These are phyloP conservation scores for Mallotus japonicus DNA, from an alignment of 441 rosid species.

Conservation along the genomic window DNA sequence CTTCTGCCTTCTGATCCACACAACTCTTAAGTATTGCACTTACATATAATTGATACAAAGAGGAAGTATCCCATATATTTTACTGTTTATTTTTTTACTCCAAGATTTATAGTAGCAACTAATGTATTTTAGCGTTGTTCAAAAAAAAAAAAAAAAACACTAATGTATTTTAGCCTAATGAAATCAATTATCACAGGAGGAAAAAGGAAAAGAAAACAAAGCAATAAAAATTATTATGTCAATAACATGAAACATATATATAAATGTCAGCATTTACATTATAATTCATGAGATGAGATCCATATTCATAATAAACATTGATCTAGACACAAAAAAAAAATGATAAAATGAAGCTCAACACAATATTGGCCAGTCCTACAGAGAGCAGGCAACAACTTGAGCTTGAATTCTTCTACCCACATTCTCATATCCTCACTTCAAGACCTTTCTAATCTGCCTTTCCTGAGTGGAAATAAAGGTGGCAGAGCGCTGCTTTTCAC, in stretches of 20 bases:
- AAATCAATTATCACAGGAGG: background rate
- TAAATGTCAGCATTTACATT: constrained; percentile 43
- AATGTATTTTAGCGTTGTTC: too few species aligned
- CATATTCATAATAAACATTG: constrained; percentile 28
- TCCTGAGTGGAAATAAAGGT: constrained; percentile 69
- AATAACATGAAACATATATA: constrained; percentile 4
- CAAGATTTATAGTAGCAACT: background rate
- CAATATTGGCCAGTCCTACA: constrained; percentile 24
- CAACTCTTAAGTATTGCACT: constrained; percentile 17
- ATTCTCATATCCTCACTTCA: background rate
- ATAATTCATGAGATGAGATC: constrained; percentile 39
- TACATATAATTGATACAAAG: background rate
- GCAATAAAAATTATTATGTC: constrained; percentile 1
- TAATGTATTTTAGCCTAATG: background rate
- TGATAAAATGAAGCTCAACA: constrained; percentile 6
- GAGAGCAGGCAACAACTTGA: constrained; percentile 3
- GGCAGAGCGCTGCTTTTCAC: constrained; percentile 59
- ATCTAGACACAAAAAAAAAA: constrained; percentile 22
- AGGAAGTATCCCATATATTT: background rate
- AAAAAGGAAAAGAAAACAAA: background rate
- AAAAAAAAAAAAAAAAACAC: too few species aligned
- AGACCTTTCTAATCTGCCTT: constrained; percentile 64
- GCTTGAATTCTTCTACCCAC: background rate
- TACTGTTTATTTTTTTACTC: background rate
- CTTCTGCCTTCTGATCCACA: constrained; percentile 25